These are phyloP conservation scores for Rhizophagus sp. DNA, from an alignment of 192 early-diverging fungal genomes.

Conservation along the genomic window DNA sequence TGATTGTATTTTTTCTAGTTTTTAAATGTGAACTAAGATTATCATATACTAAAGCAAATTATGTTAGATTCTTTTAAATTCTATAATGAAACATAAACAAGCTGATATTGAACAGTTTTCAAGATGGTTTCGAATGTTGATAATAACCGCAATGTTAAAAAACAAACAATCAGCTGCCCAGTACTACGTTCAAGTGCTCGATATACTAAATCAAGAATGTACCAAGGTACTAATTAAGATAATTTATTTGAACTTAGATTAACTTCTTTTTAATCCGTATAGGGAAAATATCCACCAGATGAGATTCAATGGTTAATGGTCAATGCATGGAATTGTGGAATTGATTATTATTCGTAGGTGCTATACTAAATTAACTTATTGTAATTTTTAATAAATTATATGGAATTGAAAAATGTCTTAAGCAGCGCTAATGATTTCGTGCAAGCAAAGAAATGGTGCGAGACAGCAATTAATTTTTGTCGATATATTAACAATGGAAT, in stretches of 20 bases:
- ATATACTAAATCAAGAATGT: constrained; percentile 26
- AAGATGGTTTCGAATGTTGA: constrained; percentile 32
- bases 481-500: constrained; percentile 15
- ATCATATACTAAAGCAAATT: background rate
- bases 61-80: constrained; percentile 24
- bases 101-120: constrained; percentile 28
- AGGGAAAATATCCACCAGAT: constrained; percentile 32
- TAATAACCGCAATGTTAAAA: constrained; percentile 23
- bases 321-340: constrained; percentile 32
- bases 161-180: constrained; percentile 14
- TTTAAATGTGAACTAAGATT: background rate
- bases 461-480: constrained; percentile 28
- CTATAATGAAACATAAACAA: constrained; percentile 18
- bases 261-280: background rate
- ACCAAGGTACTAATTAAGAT: constrained; percentile 3
- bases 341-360: constrained; percentile 35
- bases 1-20: background rate
- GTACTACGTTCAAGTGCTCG: constrained; percentile 27
- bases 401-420: background rate
- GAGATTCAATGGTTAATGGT: constrained; percentile 37
- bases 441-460: constrained; percentile 31
- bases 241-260: background rate
- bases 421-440: constrained; percentile 20
- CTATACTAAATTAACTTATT: background rate
- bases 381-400: background rate